Evolutionary conservation across 164 flowering plant species (phyloP).

Genomic region (Vitis amurensis): DNA sequence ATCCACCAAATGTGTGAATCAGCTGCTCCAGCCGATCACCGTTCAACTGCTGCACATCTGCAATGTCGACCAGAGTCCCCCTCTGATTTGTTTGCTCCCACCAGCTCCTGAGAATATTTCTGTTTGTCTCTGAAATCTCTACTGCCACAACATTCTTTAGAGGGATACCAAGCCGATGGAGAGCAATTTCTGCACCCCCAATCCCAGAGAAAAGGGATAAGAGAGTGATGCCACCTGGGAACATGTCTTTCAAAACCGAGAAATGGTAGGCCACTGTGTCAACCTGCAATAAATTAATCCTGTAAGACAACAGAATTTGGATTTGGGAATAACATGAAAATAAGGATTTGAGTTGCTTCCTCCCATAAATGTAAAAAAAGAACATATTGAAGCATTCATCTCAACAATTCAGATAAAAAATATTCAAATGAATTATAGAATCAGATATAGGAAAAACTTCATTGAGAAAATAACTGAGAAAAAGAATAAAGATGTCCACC

Average conservation of each 20-base stretch:
- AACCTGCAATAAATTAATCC: slow-evolving; percentile 40
- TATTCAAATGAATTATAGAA: too few relatives aligned
- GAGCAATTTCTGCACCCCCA: slow-evolving; percentile 93
- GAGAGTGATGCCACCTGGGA: slow-evolving; percentile 64
- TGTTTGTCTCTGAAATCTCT: slow-evolving; percentile 74
- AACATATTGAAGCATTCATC: too few relatives aligned
- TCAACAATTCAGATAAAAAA: too few relatives aligned
- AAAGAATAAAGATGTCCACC: slow-evolving; percentile 29
- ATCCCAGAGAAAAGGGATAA: slow-evolving; percentile 88
- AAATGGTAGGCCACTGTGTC: slow-evolving; percentile 92
- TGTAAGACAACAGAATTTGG: not conserved
- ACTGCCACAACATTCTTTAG: slow-evolving; percentile 81
- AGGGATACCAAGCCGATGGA: slow-evolving; percentile 78
- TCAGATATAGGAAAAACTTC: too few relatives aligned
- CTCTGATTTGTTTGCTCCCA: slow-evolving; percentile 91
- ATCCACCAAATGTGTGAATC: slow-evolving; percentile 56
- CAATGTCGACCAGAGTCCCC: slow-evolving; percentile 54
- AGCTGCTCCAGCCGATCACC: slow-evolving; percentile 43
- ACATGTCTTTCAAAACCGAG: slow-evolving; percentile 67
- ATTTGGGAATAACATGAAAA: not conserved
- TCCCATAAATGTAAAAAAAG: too few relatives aligned
- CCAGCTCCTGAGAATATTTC: slow-evolving; percentile 69
- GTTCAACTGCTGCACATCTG: slow-evolving; percentile 54
- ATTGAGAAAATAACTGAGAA: too few relatives aligned
- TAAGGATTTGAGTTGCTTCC: not conserved